Evolutionary conservation across 192 early-diverging fungal genomes (phyloP).

Genomic region (Glomus cerebriforme): DNA sequence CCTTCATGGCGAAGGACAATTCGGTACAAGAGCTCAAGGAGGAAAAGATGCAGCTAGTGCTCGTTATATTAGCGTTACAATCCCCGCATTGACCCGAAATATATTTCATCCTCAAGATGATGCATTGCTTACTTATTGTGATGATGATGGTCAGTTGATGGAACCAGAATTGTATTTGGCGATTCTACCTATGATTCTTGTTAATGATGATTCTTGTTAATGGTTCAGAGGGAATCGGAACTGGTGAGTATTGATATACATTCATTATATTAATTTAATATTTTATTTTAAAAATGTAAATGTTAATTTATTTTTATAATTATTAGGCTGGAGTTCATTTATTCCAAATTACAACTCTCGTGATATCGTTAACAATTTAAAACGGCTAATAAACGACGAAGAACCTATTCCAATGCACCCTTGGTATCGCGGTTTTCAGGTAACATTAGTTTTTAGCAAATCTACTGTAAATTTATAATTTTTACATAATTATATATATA

Average conservation of each 20-base stretch:
- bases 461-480: no score
- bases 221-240: slow-evolving; percentile 94
- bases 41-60: slow-evolving; percentile 93
- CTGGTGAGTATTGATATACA: slow-evolving; percentile 60
- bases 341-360: slow-evolving; percentile 87
- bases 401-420: slow-evolving; percentile 75
- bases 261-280: not conserved
- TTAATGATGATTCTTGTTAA: no score
- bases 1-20: slow-evolving; percentile 83
- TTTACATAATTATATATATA: no score
- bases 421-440: slow-evolving; percentile 92
- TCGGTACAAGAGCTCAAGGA: slow-evolving; percentile 88
- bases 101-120: slow-evolving; percentile 87
- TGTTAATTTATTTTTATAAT: not conserved
- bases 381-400: slow-evolving; percentile 75
- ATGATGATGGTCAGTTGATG: slow-evolving; percentile 87
- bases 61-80: slow-evolving; percentile 93
- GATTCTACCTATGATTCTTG: slow-evolving; percentile 94
- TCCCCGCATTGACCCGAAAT: slow-evolving; percentile 70
- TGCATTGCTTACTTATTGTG: slow-evolving; percentile 75
- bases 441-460: no score
- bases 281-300: no score
- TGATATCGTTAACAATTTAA: slow-evolving; percentile 86
- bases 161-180: slow-evolving; percentile 97
- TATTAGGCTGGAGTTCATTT: slow-evolving; percentile 65